phyloP scores from a whole-genome alignment of 2,329 filamentous ascomycete genomes.

The Blumeria hordei region DNA sequence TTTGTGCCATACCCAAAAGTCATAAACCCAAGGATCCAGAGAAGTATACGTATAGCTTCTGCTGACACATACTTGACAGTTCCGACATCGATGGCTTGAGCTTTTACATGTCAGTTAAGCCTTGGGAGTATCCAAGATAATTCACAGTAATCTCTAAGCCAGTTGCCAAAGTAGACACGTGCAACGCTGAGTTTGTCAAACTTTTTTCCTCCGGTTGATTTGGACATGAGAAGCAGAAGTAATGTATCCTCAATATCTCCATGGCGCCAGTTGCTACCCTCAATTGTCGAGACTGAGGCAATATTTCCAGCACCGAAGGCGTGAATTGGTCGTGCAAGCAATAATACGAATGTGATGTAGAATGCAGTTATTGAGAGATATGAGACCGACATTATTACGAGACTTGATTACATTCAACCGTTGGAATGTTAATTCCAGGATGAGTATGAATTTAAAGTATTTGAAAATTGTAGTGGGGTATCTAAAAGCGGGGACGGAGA shows the following conservation, averaged over 20 bases:
- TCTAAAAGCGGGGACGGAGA: too few species aligned
- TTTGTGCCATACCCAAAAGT: conserved; percentile 63
- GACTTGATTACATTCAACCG: too few species aligned
- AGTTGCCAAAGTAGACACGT: conserved; percentile 88
- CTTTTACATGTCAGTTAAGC: conserved; percentile 4
- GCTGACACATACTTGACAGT: conserved; percentile 78
- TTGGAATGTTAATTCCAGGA: too few species aligned
- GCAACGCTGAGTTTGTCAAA: conserved; percentile 75
- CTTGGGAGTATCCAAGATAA: not conserved
- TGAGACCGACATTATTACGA: too few species aligned
- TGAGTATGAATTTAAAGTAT: too few species aligned
- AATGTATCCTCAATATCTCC: conserved; percentile 86
- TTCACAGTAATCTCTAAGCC: conserved; percentile 63
- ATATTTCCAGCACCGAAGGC: conserved; percentile 84
- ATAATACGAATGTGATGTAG: too few species aligned
- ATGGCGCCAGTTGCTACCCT: conserved; percentile 74
- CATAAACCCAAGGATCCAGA: conserved; percentile 78
- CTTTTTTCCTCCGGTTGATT: conserved; percentile 44
- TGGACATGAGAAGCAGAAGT: conserved; percentile 41
- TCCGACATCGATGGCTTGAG: conserved; percentile 79
- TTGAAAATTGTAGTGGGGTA: too few species aligned
- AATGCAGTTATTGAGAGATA: too few species aligned
- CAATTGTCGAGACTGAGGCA: conserved; percentile 53
- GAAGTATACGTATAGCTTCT: conserved; percentile 70
- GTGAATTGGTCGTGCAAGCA: conserved; percentile 31